Evolutionary conservation across 2,329 filamentous ascomycete genomes (phyloP).

Genomic region (Berkeleyomyces rouxiae): DNA sequence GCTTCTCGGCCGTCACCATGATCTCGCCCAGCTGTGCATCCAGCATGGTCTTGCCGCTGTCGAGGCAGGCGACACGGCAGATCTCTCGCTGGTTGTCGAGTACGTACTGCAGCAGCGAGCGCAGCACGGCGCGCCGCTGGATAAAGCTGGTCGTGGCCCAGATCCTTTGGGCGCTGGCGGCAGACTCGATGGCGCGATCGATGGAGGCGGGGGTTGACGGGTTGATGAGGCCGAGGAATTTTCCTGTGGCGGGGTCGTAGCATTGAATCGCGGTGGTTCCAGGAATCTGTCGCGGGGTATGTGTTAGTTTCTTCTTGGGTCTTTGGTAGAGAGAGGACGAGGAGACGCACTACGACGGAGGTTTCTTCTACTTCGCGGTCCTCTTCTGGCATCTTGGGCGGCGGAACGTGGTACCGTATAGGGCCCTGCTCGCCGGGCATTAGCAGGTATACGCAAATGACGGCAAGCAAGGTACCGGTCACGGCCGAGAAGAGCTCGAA

Average conservation of each 20-base stretch:
- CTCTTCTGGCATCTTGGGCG: conserved; percentile 44
- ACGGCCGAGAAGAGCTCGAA: conserved; percentile 20
- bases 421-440: conserved; percentile 23
- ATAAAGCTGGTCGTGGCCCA: conserved; percentile 69
- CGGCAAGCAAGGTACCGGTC: conserved; percentile 20
- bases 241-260: conserved; percentile 79
- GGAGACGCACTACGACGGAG: conserved; percentile 36
- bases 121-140: conserved; percentile 62
- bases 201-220: conserved; percentile 62
- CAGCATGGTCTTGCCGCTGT: conserved; percentile 91
- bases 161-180: conserved; percentile 53
- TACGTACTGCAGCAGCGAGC: conserved; percentile 64
- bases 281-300: conserved; percentile 26
- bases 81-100: conserved; percentile 82
- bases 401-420: conserved; percentile 42
- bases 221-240: conserved; percentile 62
- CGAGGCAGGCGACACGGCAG: conserved; percentile 68
- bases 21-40: conserved; percentile 92
- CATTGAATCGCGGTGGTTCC: conserved; percentile 59
- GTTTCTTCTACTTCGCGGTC: conserved; percentile 41
- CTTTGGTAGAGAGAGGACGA: neutral
- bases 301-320: neutral
- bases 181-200: conserved; percentile 59
- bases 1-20: conserved; percentile 80
- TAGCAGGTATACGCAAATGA: conserved; percentile 19